A percentile compares a stretch with the other conserved stretches of the same genome.
Conservation (phyloP, 2,329 filamentous ascomycete genomes). For the Ophidiomyces ophidiicola region DNA sequence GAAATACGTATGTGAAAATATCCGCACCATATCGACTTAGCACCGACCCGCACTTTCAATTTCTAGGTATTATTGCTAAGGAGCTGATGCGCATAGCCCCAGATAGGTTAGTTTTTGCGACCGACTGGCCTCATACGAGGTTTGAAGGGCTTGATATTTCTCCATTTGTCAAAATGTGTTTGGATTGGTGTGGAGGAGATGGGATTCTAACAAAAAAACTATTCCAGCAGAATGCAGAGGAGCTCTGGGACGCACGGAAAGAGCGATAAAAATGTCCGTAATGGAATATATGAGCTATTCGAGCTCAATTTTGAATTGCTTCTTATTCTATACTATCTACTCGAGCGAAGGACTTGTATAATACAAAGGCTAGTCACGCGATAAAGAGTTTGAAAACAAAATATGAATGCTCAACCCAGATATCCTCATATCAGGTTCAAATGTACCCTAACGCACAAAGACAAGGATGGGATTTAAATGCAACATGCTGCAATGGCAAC, state of each 20-base stretch:
- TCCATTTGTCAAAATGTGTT: conserved; percentile 43
- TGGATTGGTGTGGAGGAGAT: conserved; percentile 42
- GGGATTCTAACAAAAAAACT: conserved; percentile 38
- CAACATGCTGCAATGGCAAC: too few species aligned
- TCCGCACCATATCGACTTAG: conserved; percentile 48
- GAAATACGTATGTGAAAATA: conserved; percentile 45
- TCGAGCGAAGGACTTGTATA: too few species aligned
- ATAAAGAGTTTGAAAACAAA: too few species aligned
- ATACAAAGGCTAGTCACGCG: too few species aligned
- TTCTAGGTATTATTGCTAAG: conserved; percentile 38
- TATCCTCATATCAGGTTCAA: too few species aligned
- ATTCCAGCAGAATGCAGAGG: conserved; percentile 46
- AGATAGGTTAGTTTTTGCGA: conserved; percentile 44
- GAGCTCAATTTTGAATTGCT: too few species aligned
- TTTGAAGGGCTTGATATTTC: conserved; percentile 46
- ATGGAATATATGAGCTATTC: too few species aligned
- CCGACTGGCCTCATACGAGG: conserved; percentile 54
- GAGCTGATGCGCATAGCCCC: conserved; percentile 39
- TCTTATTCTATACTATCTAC: too few species aligned
- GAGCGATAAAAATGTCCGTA: too few species aligned
- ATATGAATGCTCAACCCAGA: too few species aligned
- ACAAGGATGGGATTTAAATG: too few species aligned
- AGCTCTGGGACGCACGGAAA: conserved; percentile 32
- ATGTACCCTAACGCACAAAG: too few species aligned
- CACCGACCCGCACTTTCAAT: conserved; percentile 32